Evolutionary conservation across 805 yeast genomes (phyloP).

Genomic region (Yamadazyma endophytica): DNA sequence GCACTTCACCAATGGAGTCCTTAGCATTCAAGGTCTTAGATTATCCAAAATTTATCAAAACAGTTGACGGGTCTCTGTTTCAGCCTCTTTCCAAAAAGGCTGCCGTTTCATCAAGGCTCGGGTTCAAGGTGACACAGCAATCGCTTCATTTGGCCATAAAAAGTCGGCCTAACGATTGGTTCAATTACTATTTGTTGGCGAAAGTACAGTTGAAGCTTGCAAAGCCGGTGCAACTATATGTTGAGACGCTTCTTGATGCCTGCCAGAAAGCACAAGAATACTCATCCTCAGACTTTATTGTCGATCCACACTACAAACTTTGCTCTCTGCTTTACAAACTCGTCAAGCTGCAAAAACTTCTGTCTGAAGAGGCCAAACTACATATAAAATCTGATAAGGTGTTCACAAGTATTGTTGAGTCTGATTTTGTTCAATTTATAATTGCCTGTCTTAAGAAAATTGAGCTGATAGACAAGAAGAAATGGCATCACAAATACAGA

Average conservation of each 20-base stretch:
- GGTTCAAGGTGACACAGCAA: constrained; percentile 38
- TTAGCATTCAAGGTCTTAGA: constrained; percentile 47
- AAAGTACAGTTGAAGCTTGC: constrained; percentile 54
- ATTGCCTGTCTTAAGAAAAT: constrained; percentile 46
- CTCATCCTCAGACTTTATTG: constrained; percentile 46
- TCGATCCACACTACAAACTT: constrained; percentile 76
- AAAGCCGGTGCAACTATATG: constrained; percentile 22
- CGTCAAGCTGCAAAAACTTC: constrained; percentile 33
- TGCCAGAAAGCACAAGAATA: constrained; percentile 38
- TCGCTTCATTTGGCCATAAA: constrained; percentile 46
- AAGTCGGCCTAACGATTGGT: constrained; percentile 54
- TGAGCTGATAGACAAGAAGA: constrained; percentile 63
- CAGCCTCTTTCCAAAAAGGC: constrained; percentile 18
- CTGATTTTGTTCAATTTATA: constrained; percentile 33
- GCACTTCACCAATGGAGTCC: constrained; percentile 61
- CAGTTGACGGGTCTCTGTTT: constrained; percentile 20
- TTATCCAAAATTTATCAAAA: constrained; percentile 30
- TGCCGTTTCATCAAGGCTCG: constrained; percentile 16
- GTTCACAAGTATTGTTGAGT: constrained; percentile 15
- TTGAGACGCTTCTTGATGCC: constrained; percentile 42
- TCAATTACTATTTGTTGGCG: constrained; percentile 50
- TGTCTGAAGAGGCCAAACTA: constrained; percentile 32
- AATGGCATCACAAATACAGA: constrained; percentile 88
- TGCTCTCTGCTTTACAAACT: constrained; percentile 58
- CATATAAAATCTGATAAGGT: constrained; percentile 33